Base-by-base conservation (phyloP, 257 asterid species). In the Nicotiana undulata region DNA sequence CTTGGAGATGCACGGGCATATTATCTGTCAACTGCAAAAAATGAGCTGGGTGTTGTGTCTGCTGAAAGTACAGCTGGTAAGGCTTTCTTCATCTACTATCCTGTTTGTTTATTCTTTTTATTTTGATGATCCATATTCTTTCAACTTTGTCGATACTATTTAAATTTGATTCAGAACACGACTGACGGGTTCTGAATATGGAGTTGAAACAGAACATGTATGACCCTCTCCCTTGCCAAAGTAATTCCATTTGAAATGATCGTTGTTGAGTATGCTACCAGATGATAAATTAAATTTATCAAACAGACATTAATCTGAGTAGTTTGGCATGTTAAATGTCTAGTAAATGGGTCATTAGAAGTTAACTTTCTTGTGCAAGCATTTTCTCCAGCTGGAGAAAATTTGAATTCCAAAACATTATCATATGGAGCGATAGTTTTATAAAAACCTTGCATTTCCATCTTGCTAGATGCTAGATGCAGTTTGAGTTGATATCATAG, bases 1-100 rank as follows among this genome's bases (percentile, higher is more conserved):
- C 97, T 95, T 80, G 98, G 99, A 81, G 99, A 95, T 88, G 97
- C 99, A 17, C 91, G 99, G 8, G 93, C 99, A 26, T 95, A 95
- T 83, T 89, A 95, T 87, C 86, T 95, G 76, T 92, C 99, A 63
- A 95, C 99, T 63, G 99, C 97, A 1, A 89, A 94, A 82, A 90
- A 93, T 84, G 97, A 95, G 87, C 93, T 95, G 3, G 99, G 99
- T 18, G 98, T 95, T 49, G 97, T 95, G 63, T 92, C 97, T 75
- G 96, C 98, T 58, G 97, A 90, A 82, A 95, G 98, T 80, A 85
- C 86, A 11, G 93, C 94, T 49, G 99, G 98, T 95, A 90, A 28
- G 86, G 34, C n/a, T 52, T 82, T 76, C 15, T 67, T 52, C 18
- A 34, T 31, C 34, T 11, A 34, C 53, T 77, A 29, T 22, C 56